Conservation (phyloP, 495 filamentous ascomycete species). For the Beverwykella pulmonaria region DNA sequence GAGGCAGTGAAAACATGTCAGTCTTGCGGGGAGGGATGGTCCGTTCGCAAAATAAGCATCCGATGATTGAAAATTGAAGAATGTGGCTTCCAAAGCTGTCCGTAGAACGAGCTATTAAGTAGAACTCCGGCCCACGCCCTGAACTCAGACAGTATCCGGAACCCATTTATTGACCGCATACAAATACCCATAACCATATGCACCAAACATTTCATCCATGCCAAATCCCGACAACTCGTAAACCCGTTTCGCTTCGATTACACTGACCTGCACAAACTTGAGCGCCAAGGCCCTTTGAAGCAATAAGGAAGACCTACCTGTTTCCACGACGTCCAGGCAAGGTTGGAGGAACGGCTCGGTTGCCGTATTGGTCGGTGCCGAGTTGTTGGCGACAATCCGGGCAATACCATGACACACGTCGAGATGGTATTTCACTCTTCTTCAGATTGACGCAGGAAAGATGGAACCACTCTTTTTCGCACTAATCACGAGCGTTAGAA, state of each 20-base stretch:
- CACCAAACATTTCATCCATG: neutral
- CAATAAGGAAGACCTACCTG: conserved; percentile 30
- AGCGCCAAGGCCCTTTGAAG: conserved; percentile 28
- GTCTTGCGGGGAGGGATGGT: too few relatives aligned
- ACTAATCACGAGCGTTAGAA: conserved; percentile 43
- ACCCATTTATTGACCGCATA: neutral
- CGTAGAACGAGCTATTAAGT: neutral
- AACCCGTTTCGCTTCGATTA: neutral
- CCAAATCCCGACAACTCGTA: neutral
- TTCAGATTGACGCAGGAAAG: conserved; percentile 81
- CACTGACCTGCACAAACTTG: conserved; percentile 17
- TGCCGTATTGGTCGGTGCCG: conserved; percentile 49
- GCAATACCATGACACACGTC: conserved; percentile 92
- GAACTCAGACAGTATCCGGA: neutral
- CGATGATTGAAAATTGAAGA: neutral
- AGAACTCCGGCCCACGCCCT: neutral
- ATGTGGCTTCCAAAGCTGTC: neutral
- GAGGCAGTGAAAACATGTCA: neutral
- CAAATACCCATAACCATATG: conserved; percentile 4
- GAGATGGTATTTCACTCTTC: conserved; percentile 62
- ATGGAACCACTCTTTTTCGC: conserved; percentile 84
- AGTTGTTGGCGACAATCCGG: conserved; percentile 77
- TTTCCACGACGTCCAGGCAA: conserved; percentile 27
- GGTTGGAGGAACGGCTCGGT: conserved; percentile 14
- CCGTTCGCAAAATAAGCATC: neutral